Evolutionary conservation across 495 filamentous ascomycete genomes (phyloP).

Genomic region (Penicillium desertorum): DNA sequence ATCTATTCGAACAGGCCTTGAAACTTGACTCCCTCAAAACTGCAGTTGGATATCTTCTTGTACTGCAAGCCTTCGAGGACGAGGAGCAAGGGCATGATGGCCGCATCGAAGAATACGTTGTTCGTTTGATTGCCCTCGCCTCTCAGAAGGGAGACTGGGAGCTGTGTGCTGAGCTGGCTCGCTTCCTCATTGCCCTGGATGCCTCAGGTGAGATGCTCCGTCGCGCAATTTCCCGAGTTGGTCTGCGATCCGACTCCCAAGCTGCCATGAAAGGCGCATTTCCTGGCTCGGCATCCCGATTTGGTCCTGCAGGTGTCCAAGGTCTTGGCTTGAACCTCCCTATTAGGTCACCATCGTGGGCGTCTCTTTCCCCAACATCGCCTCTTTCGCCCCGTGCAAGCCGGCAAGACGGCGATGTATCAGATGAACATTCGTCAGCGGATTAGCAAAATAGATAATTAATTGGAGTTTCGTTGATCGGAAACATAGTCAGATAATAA

Average conservation of each 20-base stretch:
- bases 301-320: slow-evolving; percentile 34
- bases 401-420: slow-evolving; percentile 23
- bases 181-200: slow-evolving; percentile 92
- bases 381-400: slow-evolving; percentile 31
- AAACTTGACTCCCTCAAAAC: slow-evolving; percentile 85
- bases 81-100: slow-evolving; percentile 68
- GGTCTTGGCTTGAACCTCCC: slow-evolving; percentile 42
- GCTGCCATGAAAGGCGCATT: slow-evolving; percentile 25
- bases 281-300: slow-evolving; percentile 23
- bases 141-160: slow-evolving; percentile 92
- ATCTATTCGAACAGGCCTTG: slow-evolving; percentile 89
- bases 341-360: slow-evolving; percentile 40
- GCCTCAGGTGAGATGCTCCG: slow-evolving; percentile 78
- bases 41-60: slow-evolving; percentile 92
- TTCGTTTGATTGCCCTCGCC: slow-evolving; percentile 77
- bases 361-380: slow-evolving; percentile 36
- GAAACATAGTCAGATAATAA: neutral
- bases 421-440: slow-evolving; percentile 21
- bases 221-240: slow-evolving; percentile 73
- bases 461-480: slow-evolving; percentile 2
- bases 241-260: slow-evolving; percentile 27
- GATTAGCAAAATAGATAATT: slow-evolving; percentile 21
- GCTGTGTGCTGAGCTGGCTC: slow-evolving; percentile 87
- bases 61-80: slow-evolving; percentile 91
- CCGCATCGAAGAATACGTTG: slow-evolving; percentile 59